Conservation (phyloP, 2,329 filamentous ascomycete genomes). For the Botrytis galanthina region DNA sequence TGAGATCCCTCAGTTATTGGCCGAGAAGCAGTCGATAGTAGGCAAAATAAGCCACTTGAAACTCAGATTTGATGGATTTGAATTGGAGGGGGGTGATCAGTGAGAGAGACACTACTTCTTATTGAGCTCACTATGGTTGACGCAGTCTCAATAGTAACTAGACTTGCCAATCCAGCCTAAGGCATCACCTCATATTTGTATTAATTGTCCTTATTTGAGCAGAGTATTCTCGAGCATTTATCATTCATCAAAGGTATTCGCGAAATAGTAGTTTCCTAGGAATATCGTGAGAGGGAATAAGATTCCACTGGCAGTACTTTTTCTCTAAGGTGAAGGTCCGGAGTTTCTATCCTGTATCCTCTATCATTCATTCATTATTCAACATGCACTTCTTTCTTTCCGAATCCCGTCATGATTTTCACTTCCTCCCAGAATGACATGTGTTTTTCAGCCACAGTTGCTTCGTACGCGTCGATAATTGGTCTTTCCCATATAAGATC, state of each 20-base stretch:
- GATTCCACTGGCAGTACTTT: neutral
- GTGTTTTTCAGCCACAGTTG: slow-evolving; percentile 24
- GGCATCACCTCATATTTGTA: neutral
- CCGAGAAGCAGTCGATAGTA: neutral
- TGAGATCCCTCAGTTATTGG: neutral
- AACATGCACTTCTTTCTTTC: slow-evolving; percentile 26
- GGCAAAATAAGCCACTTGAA: neutral
- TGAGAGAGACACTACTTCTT: neutral
- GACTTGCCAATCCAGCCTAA: neutral
- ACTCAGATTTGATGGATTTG: neutral
- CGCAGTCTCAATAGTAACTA: neutral
- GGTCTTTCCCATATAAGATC: slow-evolving; percentile 46
- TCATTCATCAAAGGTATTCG: neutral
- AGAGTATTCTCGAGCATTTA: neutral
- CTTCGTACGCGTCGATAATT: slow-evolving; percentile 33
- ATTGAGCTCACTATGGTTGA: neutral
- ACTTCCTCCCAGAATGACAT: slow-evolving; percentile 30
- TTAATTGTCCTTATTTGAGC: neutral
- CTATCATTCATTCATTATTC: slow-evolving; percentile 24
- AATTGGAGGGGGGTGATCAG: neutral
- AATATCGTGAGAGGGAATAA: neutral
- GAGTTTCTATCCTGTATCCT: neutral
- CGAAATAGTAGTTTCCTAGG: neutral
- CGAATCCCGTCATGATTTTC: slow-evolving; percentile 28
- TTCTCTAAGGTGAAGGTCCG: neutral